phyloP scores from a whole-genome alignment of 2,329 filamentous ascomycete genomes.

The Fusarium sublunatum region DNA sequence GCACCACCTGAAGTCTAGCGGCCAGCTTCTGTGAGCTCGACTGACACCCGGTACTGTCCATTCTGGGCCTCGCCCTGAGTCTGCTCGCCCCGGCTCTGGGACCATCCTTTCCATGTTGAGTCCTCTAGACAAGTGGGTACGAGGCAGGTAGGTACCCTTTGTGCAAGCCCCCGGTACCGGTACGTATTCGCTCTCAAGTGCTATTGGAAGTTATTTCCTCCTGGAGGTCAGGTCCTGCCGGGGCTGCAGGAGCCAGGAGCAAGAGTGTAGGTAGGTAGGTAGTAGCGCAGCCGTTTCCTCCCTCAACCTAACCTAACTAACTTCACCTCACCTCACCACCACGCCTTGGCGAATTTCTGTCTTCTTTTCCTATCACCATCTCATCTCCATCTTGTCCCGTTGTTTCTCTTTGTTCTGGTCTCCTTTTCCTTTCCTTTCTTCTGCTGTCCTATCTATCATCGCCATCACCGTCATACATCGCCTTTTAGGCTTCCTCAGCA shows the following conservation, averaged over 20 bases:
- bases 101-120: slow-evolving; percentile 32
- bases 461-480: slow-evolving; percentile 47
- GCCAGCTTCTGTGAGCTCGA: slow-evolving; percentile 2
- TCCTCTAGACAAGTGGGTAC: slow-evolving; percentile 20
- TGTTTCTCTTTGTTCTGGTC: slow-evolving; percentile 46
- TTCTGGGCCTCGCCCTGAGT: slow-evolving; percentile 5
- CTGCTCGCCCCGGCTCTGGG: slow-evolving; percentile 6
- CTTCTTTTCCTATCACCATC: slow-evolving; percentile 45
- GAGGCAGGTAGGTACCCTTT: slow-evolving; percentile 2
- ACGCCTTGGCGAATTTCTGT: slow-evolving; percentile 34
- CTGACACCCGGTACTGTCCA: slow-evolving; percentile 5
- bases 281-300: slow-evolving; percentile 39
- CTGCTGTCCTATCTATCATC: slow-evolving; percentile 41
- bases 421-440: slow-evolving; percentile 43
- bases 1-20: not conserved
- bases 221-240: slow-evolving; percentile 4
- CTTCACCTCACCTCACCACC: slow-evolving; percentile 39
- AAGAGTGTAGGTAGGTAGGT: slow-evolving; percentile 25
- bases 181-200: slow-evolving; percentile 26
- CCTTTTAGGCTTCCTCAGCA: slow-evolving; percentile 42
- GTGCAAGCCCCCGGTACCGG: slow-evolving; percentile 9
- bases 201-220: not conserved
- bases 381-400: slow-evolving; percentile 42
- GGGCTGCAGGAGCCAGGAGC: slow-evolving; percentile 20
- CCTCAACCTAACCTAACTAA: slow-evolving; percentile 36